A percentile compares a stretch with the other conserved stretches of the same genome.
phyloP scores from a whole-genome alignment of 1,284 basidiomycete species.

The Austropuccinia psidii region DNA sequence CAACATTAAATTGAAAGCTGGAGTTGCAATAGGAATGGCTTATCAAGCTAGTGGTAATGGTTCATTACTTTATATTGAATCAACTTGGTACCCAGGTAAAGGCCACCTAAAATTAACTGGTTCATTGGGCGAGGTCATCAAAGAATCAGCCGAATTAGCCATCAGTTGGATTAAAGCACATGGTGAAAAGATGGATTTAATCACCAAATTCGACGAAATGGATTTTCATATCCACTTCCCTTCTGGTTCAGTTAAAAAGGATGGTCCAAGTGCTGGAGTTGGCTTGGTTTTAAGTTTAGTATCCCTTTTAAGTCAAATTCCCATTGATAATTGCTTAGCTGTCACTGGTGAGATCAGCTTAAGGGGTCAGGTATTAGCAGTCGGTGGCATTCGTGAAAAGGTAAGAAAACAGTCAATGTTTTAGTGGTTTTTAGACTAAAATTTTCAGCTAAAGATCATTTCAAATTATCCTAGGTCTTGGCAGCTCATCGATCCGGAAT shows the following conservation, averaged over 20 bases:
- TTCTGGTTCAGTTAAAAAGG: constrained; percentile 76
- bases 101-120: constrained; percentile 40
- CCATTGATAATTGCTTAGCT: constrained; percentile 61
- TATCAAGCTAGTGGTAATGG: constrained; percentile 83
- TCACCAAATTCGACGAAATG: constrained; percentile 67
- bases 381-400: constrained; percentile 76
- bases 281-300: constrained; percentile 81
- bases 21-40: constrained; percentile 65
- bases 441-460: not conserved
- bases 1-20: constrained; percentile 5
- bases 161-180: constrained; percentile 75
- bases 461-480: constrained; percentile 52
- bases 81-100: constrained; percentile 39
- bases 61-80: constrained; percentile 60
- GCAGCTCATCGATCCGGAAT: constrained; percentile 76
- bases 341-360: constrained; percentile 80
- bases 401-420: constrained; percentile 42
- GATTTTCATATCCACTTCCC: constrained; percentile 76
- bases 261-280: constrained; percentile 79
- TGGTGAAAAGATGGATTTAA: constrained; percentile 63
- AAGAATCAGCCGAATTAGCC: constrained; percentile 78
- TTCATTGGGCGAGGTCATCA: constrained; percentile 67
- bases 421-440: not conserved
- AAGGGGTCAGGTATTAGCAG: constrained; percentile 57
- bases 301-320: constrained; percentile 66